Conservation (phyloP, 805 yeast genomes). For the Metschnikowia santaceciliae region DNA sequence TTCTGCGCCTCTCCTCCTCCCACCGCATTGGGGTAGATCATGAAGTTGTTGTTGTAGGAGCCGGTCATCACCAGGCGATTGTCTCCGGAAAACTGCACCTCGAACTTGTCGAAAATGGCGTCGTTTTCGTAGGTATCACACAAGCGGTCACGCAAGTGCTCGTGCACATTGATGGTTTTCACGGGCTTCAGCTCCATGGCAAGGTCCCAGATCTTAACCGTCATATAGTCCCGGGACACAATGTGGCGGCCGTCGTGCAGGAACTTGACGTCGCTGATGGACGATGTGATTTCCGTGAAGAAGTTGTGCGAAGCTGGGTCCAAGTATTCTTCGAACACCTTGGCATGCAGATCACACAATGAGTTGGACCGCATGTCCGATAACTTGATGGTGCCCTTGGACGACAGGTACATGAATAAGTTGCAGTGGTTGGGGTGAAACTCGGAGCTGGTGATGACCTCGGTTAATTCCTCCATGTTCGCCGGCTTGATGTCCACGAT, state of each 20-base stretch:
- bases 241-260: conserved; percentile 89
- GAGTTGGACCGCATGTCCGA: conserved; percentile 97
- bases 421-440: conserved; percentile 94
- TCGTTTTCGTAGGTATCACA: conserved; percentile 98
- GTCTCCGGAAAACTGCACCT: conserved; percentile 93
- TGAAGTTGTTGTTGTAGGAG: conserved; percentile 92
- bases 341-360: conserved; percentile 84
- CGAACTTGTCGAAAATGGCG: conserved; percentile 97
- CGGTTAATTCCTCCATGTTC: conserved; percentile 98
- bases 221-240: conserved; percentile 95
- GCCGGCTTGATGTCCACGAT: conserved; percentile 97
- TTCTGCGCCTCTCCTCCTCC: conserved; percentile 19
- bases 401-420: conserved; percentile 88
- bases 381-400: conserved; percentile 92
- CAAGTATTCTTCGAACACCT: conserved; percentile 84
- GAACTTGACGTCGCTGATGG: conserved; percentile 91
- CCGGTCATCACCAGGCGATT: conserved; percentile 93
- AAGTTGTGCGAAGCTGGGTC: conserved; percentile 93
- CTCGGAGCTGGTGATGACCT: conserved; percentile 94
- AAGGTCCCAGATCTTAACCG: conserved; percentile 97
- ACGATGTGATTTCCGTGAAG: conserved; percentile 93
- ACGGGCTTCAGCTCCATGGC: conserved; percentile 95
- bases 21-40: conserved; percentile 88
- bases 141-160: conserved; percentile 84
- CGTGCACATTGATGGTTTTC: conserved; percentile 93